Base-by-base conservation (phyloP, 1,284 basidiomycete species). In the Afroboletus lepidellus region DNA sequence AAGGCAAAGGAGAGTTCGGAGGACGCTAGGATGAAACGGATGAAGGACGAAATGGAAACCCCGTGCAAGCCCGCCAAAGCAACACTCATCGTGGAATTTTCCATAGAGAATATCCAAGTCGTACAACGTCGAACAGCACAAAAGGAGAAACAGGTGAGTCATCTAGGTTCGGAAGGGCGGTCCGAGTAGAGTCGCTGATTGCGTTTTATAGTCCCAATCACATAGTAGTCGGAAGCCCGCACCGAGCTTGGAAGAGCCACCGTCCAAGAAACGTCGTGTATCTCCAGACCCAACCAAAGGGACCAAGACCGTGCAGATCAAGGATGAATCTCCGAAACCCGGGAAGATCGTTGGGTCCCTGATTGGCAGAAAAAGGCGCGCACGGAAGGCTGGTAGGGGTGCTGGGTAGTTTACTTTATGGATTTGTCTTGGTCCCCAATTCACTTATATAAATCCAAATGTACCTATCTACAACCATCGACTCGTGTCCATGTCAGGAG, bases 81-180 rank as follows among this genome's bases (percentile, higher is more conserved):
- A 27, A 80, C 84, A 13, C 73, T 97, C 46, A 86, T 96, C 57
- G 83, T 94, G 29, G 94, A 97, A 72, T 96, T 95, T 71, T 94
- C 91, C 36, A 90, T 96, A 51, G 92, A 98, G 76, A 97, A 98
- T 63, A 77, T 92, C 5, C 90, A 94, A 70, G 92, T 95, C 21
- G 83, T 92, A 24, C 84, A 87, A 54, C 74, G 89, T 51, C 75
- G 90, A 55, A 74, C 76, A 44, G 77, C 78, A 13, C 74, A 76
- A 46, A 72, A 74, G 47, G 73, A 74, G 41, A 61, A 60, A 34
- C 51, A 50, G 49, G 57, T 51, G 21, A 41, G 54, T 48, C 36
- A 3, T 24, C 37, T 13, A 12, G 20, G 18, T 8, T 16, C 4
- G 7, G 23, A 24, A 33, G 18, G 20, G 20, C 20, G 21, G 12